These are phyloP conservation scores for Pistacia vera DNA, from an alignment of 345 rosid genomes.

Conservation along the genomic window DNA sequence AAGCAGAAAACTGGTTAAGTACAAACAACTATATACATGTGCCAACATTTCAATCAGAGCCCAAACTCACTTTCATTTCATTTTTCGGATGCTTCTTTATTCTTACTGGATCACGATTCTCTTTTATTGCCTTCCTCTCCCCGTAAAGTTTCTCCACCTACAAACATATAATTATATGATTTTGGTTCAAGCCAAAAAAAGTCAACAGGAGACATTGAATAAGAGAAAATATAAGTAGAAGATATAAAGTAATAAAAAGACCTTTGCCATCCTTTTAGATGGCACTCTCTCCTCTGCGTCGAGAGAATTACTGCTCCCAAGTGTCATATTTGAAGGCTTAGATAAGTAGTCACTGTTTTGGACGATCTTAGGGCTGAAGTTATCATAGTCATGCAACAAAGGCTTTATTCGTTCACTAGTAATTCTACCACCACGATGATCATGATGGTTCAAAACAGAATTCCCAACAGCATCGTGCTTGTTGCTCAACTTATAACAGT, in stretches of 20 bases:
- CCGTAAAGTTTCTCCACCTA: slow-evolving; percentile 49
- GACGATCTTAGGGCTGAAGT: slow-evolving; percentile 29
- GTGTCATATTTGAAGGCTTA: slow-evolving; percentile 43
- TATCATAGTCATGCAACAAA: slow-evolving; percentile 35
- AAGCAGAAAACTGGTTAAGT: not conserved
- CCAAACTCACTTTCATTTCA: slow-evolving; percentile 50
- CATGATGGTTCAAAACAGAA: slow-evolving; percentile 38
- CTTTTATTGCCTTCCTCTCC: slow-evolving; percentile 41
- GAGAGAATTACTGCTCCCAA: slow-evolving; percentile 41
- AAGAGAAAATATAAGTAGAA: not conserved
- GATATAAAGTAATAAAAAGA: slow-evolving; percentile 17
- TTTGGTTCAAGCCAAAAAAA: slow-evolving; percentile 9
- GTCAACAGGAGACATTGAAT: not conserved
- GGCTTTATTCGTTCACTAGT: slow-evolving; percentile 34
- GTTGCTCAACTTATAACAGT: slow-evolving; percentile 40
- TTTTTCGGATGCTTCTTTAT: slow-evolving; percentile 32
- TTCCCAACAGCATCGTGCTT: slow-evolving; percentile 49
- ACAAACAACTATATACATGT: not conserved
- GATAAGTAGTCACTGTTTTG: slow-evolving; percentile 40
- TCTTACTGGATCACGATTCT: slow-evolving; percentile 30
- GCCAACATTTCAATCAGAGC: not conserved
- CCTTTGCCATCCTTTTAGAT: slow-evolving; percentile 47
- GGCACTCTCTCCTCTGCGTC: slow-evolving; percentile 46
- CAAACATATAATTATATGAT: not conserved
- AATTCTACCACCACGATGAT: slow-evolving; percentile 29